Base-by-base conservation (phyloP, 2,329 filamentous ascomycete genomes). In the Xylariaceae sp. region DNA sequence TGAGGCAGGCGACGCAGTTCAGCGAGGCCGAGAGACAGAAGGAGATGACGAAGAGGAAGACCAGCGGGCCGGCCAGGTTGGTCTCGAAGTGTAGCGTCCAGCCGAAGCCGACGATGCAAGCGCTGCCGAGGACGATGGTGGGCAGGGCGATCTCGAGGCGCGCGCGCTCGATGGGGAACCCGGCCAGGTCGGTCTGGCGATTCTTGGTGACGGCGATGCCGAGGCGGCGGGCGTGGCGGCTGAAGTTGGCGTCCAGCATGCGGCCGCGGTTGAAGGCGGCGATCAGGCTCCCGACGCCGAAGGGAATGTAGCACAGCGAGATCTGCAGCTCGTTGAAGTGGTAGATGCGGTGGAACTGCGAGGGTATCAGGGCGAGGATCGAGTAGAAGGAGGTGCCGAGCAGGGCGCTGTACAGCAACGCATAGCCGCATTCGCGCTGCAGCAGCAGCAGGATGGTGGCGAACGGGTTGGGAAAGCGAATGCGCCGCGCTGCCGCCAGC, bases 191-290 rank as follows among this genome's bases (percentile, higher is more conserved):
- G 40, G 71, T 65, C 25, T 67, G 65, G 3, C 72, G 71, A 37
- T 70, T 72, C 36, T 62, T 68, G 40, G 72, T 70, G 41, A 84
- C 72, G 2, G 64, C 57, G 37, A 86, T 64, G 5, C 77, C 75
- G 15, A 79, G 63, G 19, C 65, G 64, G 19, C 61, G 63, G 2
- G 83, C 81, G 32, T 77, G 68, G 17, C 80, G 70, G 5, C 74
- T 66, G 56, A 84, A 90, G 53, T 87, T 86, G n/a, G n/a, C n/a
- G n/a, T n/a, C n/a, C n/a, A n/a, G n/a, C n/a, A n/a, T n/a, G n/a
- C n/a, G n/a, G n/a, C n/a, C n/a, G n/a, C n/a, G n/a, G n/a, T n/a
- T n/a, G n/a, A n/a, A n/a, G n/a, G n/a, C n/a, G n/a, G 25, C 36
- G 13, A 36, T 30, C 8, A 28, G 31, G 22, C 32, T 35, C 9